Evolutionary conservation across 2,329 filamentous ascomycete species (phyloP).

Genomic region (Aspergillus ibericus): DNA sequence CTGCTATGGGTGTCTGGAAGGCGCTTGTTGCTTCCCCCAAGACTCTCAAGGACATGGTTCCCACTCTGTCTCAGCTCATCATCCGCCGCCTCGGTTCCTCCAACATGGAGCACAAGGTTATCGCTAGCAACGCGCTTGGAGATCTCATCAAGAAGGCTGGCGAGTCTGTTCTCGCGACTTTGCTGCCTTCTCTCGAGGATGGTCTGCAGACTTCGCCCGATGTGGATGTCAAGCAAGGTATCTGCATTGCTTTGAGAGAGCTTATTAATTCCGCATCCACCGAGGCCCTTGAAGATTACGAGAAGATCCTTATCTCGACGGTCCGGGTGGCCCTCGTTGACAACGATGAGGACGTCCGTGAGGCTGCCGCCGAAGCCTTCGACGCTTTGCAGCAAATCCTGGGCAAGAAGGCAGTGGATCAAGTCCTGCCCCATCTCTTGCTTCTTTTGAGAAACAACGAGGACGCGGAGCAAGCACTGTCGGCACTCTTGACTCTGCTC

Average conservation of each 20-base stretch:
- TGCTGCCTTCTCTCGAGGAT: slow-evolving; percentile 89
- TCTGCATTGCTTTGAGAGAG: slow-evolving; percentile 92
- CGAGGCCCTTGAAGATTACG: slow-evolving; percentile 88
- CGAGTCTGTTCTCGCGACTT: slow-evolving; percentile 82
- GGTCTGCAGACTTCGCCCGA: slow-evolving; percentile 85
- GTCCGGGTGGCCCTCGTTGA: slow-evolving; percentile 92
- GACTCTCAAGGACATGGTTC: slow-evolving; percentile 91
- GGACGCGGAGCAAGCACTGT: slow-evolving; percentile 86
- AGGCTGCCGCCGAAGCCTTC: slow-evolving; percentile 95
- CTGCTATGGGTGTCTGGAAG: slow-evolving; percentile 94
- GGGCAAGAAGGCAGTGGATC: slow-evolving; percentile 91
- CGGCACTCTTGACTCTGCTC: slow-evolving; percentile 87
- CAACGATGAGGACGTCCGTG: slow-evolving; percentile 82
- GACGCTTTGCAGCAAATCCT: slow-evolving; percentile 91
- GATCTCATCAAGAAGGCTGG: slow-evolving; percentile 97
- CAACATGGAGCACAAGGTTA: slow-evolving; percentile 98
- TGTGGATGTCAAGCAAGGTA: slow-evolving; percentile 91
- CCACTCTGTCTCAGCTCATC: slow-evolving; percentile 90
- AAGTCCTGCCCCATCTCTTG: slow-evolving; percentile 89
- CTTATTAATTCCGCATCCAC: slow-evolving; percentile 85
- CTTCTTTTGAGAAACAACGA: slow-evolving; percentile 82
- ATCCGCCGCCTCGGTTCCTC: slow-evolving; percentile 91
- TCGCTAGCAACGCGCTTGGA: slow-evolving; percentile 93
- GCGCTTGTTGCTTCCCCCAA: slow-evolving; percentile 87
- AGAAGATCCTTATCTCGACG: slow-evolving; percentile 91